phyloP scores from a whole-genome alignment of 2,329 filamentous ascomycete species.

The Conoideocrella luteorostrata region DNA sequence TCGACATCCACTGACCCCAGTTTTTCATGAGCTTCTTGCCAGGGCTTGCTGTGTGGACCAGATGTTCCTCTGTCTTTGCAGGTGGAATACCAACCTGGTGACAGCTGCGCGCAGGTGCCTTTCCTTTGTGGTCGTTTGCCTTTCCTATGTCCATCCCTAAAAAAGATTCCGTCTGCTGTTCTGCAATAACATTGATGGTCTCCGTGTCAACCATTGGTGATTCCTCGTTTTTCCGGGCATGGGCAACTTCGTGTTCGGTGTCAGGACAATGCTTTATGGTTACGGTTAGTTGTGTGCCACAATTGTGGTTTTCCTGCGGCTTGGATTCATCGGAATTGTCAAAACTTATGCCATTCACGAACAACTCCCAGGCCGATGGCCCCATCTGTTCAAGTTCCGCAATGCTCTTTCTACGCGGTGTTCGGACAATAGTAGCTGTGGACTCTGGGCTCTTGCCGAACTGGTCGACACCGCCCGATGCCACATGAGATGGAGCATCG shows the following conservation, averaged over 20 bases:
- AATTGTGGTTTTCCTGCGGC: not conserved
- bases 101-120: not conserved
- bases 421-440: constrained; percentile 32
- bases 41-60: not conserved
- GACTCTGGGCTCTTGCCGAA: constrained; percentile 22
- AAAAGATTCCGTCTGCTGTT: constrained; percentile 3
- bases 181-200: no score
- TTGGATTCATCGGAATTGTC: constrained; percentile 10
- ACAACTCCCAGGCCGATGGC: constrained; percentile 22
- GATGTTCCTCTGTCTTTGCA: not conserved
- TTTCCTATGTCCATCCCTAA: not conserved
- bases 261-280: no score
- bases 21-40: constrained; percentile 2
- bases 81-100: not conserved
- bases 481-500: not conserved
- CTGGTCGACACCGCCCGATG: no score
- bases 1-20: constrained; percentile 10
- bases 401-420: constrained; percentile 20
- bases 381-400: constrained; percentile 13
- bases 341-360: constrained; percentile 26
- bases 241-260: constrained; percentile 6
- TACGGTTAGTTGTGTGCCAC: no score
- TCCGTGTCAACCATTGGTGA: no score
- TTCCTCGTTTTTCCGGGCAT: no score
- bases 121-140: not conserved